Evolutionary conservation across 306 rosid genomes (phyloP), one percentile per base, ranked within the genome.

Genomic region (Bauhinia variegata): DNA sequence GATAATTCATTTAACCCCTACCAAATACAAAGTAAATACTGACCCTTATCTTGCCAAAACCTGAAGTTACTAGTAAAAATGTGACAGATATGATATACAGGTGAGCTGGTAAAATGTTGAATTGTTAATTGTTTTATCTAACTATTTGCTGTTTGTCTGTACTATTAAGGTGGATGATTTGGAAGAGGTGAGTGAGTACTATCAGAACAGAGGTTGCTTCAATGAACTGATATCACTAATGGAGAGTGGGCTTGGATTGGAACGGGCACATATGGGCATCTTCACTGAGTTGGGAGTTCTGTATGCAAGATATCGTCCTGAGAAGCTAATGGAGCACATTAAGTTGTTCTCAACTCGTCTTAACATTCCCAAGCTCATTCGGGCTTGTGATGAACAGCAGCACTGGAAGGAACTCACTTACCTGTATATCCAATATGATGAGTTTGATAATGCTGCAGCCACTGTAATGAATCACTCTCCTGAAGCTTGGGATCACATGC

Each of bases 401-500:
- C 97, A 92, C 53, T 92, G 97, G 97, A 85, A 87, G 83, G 96
- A 92, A 74, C 95, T 92, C 13, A 87, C 96, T 39, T 92, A 89
- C 78, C 60, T 92, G 74, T 84, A 87, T 68, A 87, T 92, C 74
- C 97, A 92, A 82, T 89, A 92, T 62, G 97, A 89, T 55, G 97
- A 92, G 80, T 92, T 87, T 83, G 97, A 92, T 70, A 92, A 92
- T 82, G 97, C 97, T 68, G 97, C 96, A 62, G 80, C 96, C 12
- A 89, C 96, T 11, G 85, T 89, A 67, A 92, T 92, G 97, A 92
- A 92, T 70, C 97, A 92, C 70, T 89, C 97, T 67, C 97, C 96
- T 6, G 97, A 92, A 84, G 95, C 97, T 50, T 92, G 97, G 97
- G 97, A 92, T 58, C 97, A 92, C 84, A 89, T 92, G 97, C 97